Percentiles rank a stretch among this genome's conserved stretches.
Conservation (phyloP, 2,329 filamentous ascomycete genomes). For the Didymella segeticola region DNA sequence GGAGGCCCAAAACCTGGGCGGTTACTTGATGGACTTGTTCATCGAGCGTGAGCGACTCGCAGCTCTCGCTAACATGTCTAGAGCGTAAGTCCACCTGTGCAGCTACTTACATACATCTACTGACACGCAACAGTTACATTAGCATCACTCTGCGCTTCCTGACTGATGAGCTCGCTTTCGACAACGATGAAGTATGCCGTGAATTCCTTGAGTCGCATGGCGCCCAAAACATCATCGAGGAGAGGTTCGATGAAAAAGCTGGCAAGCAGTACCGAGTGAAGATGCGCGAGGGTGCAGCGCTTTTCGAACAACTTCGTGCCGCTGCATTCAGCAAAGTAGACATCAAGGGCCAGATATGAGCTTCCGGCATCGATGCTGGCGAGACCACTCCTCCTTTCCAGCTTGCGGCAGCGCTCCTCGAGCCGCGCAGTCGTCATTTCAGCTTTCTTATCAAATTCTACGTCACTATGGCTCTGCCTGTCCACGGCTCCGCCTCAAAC, state of each 20-base stretch:
- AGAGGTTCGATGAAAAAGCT: slow-evolving; percentile 64
- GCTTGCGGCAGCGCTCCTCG: slow-evolving; percentile 11
- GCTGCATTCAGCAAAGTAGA: slow-evolving; percentile 86
- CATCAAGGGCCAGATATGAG: slow-evolving; percentile 95
- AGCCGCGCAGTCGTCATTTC: slow-evolving; percentile 18
- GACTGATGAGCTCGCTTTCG: slow-evolving; percentile 94
- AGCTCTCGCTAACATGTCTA: slow-evolving; percentile 91
- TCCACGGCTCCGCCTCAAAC: slow-evolving; percentile 26
- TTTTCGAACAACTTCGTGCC: slow-evolving; percentile 77
- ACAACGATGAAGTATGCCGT: slow-evolving; percentile 86
- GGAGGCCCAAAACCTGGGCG: slow-evolving; percentile 94
- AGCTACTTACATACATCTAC: slow-evolving; percentile 29
- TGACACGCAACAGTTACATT: slow-evolving; percentile 78
- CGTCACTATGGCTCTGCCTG: slow-evolving; percentile 28
- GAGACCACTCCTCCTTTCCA: slow-evolving; percentile 3
- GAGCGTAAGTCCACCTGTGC: slow-evolving; percentile 73
- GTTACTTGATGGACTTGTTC: slow-evolving; percentile 99
- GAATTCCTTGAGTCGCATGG: slow-evolving; percentile 87
- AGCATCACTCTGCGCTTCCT: slow-evolving; percentile 88
- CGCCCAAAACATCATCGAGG: slow-evolving; percentile 77
- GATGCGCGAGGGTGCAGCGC: slow-evolving; percentile 64
- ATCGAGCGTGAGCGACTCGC: slow-evolving; percentile 89
- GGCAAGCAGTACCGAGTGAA: slow-evolving; percentile 51
- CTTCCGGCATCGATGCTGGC: slow-evolving; percentile 4
- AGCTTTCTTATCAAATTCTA: slow-evolving; percentile 25